phyloP scores from a whole-genome alignment of 345 rosid genomes.

The Bruguiera parviflora region DNA sequence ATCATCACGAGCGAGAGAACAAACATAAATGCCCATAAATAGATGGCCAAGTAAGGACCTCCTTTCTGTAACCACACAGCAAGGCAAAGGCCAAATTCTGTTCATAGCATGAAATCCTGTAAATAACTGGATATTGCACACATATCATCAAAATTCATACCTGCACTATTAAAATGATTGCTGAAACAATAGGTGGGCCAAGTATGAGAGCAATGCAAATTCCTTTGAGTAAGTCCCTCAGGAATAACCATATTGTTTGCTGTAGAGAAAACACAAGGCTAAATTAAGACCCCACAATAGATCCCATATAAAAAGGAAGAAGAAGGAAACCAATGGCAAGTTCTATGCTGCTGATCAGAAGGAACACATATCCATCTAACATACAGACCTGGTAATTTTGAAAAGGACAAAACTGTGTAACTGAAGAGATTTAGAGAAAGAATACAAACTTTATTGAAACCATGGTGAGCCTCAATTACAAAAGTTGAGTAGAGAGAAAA shows the following conservation, averaged over 20 bases:
- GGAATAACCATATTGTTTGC: constrained; percentile 96
- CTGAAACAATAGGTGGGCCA: constrained; percentile 87
- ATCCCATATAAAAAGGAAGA: not conserved
- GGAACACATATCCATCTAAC: not conserved
- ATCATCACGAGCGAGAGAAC: constrained; percentile 92
- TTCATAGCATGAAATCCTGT: not conserved
- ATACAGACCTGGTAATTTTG: constrained; percentile 12
- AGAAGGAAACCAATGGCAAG: not conserved
- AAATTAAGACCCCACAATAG: constrained; percentile 11
- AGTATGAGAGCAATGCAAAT: constrained; percentile 62
- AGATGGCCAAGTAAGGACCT: constrained; percentile 97
- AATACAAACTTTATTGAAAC: constrained; percentile 83
- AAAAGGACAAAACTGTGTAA: constrained; percentile 8
- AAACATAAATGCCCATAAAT: constrained; percentile 97
- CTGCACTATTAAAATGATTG: constrained; percentile 85
- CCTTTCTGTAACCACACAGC: constrained; percentile 65
- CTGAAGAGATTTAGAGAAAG: constrained; percentile 13
- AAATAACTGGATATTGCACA: not conserved
- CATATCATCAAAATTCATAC: constrained; percentile 30
- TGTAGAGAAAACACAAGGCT: constrained; percentile 35
- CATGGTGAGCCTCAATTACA: constrained; percentile 92
- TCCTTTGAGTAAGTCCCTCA: constrained; percentile 85
- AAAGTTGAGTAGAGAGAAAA: constrained; percentile 95
- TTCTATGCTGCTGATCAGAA: not conserved
- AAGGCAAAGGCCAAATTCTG: not conserved